phyloP scores from a whole-genome alignment of 163 green algal genomes.

The Scenedesmus sp. region DNA sequence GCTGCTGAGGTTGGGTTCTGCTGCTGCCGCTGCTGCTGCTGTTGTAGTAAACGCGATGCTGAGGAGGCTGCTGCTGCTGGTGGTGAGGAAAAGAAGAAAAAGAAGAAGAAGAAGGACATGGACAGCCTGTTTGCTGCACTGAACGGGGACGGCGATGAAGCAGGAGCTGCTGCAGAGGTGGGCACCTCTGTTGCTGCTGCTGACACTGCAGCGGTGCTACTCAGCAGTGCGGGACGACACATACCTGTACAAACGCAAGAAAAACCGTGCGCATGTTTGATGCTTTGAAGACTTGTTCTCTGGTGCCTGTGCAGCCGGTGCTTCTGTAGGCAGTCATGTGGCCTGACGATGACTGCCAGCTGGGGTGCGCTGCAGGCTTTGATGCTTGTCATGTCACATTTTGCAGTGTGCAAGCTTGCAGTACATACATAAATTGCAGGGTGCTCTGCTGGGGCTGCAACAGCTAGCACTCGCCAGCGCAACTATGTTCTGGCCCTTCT shows the following conservation, averaged over 20 bases:
- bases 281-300: too few species aligned
- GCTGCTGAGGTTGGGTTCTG: not conserved
- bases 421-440: too few species aligned
- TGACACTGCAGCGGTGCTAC: not conserved
- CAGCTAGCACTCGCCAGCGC: too few species aligned
- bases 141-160: constrained; percentile 46
- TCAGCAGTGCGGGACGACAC: not conserved
- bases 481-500: not conserved
- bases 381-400: too few species aligned
- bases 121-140: constrained; percentile 65
- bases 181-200: not conserved
- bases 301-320: too few species aligned
- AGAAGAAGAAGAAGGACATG: constrained; percentile 77
- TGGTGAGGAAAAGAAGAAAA: constrained; percentile 57
- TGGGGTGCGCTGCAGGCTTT: too few species aligned
- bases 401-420: too few species aligned
- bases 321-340: too few species aligned
- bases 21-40: not conserved
- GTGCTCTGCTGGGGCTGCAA: too few species aligned
- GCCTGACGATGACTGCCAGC: too few species aligned
- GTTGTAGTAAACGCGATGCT: not conserved
- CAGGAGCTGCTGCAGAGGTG: constrained; percentile 1
- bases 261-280: too few species aligned
- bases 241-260: too few species aligned
- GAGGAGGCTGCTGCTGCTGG: constrained; percentile 16